These are phyloP conservation scores for Papiliotrema flavescens DNA, from an alignment of 1,284 basidiomycete species.

Conservation along the genomic window DNA sequence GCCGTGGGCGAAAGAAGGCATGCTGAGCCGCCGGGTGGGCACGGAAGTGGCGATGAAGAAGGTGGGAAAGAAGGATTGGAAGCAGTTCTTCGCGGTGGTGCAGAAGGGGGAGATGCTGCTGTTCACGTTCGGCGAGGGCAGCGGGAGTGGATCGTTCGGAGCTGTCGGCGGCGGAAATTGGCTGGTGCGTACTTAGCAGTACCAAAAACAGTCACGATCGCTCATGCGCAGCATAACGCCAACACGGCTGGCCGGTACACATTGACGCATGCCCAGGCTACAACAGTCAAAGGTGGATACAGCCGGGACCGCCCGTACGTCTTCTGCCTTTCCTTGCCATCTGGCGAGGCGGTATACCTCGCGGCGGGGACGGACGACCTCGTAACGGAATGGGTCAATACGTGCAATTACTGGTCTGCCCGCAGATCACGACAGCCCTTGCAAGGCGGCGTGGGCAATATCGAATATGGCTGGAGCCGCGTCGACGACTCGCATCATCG, in stretches of 20 bases:
- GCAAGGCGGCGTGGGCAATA: conserved; percentile 91
- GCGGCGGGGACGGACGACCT: conserved; percentile 97
- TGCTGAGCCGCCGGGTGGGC: conserved; percentile 75
- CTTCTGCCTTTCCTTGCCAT: conserved; percentile 87
- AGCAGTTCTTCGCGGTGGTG: conserved; percentile 93
- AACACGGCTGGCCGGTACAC: conserved; percentile 72
- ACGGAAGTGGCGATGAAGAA: conserved; percentile 67
- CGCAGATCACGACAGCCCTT: conserved; percentile 88
- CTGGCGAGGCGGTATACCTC: conserved; percentile 89
- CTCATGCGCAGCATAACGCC: conserved; percentile 65
- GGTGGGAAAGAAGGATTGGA: conserved; percentile 57
- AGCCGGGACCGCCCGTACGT: conserved; percentile 84
- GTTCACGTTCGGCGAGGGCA: conserved; percentile 78
- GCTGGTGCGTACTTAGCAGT: conserved; percentile 62
- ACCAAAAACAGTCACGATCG: not conserved
- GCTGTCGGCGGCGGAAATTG: conserved; percentile 93
- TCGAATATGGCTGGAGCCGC: conserved; percentile 98
- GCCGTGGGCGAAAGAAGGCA: conserved; percentile 98
- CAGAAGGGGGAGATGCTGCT: conserved; percentile 88
- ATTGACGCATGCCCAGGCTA: conserved; percentile 82
- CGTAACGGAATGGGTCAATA: conserved; percentile 95
- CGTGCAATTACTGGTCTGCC: conserved; percentile 99
- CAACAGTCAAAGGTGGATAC: conserved; percentile 81
- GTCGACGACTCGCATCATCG: conserved; percentile 57
- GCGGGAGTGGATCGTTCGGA: conserved; percentile 46